Evolutionary conservation across 2,329 filamentous ascomycete species (phyloP).

Genomic region (Penicillium sp.): DNA sequence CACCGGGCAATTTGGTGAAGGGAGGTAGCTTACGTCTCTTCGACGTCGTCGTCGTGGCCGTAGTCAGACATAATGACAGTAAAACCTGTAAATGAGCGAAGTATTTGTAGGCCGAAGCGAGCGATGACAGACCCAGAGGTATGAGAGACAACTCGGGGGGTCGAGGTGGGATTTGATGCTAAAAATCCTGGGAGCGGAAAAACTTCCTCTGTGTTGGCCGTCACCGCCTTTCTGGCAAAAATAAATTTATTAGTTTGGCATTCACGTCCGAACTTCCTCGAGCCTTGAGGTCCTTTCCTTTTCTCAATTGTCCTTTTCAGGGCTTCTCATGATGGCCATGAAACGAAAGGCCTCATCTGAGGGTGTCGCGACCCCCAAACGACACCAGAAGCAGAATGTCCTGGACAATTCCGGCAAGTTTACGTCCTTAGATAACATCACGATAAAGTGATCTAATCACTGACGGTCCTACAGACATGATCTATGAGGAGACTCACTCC

Average conservation of each 20-base stretch:
- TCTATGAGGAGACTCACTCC: slow-evolving; percentile 34
- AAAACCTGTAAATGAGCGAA: slow-evolving; percentile 7
- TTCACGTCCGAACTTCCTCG: slow-evolving; percentile 5
- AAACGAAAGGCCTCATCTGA: slow-evolving; percentile 37
- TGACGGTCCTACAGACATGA: slow-evolving; percentile 37
- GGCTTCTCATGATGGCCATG: slow-evolving; percentile 28
- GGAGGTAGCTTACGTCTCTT: slow-evolving; percentile 50
- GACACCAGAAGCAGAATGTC: slow-evolving; percentile 29
- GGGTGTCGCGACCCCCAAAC: slow-evolving; percentile 28
- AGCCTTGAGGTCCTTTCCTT: background rate
- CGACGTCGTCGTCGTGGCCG: slow-evolving; percentile 64
- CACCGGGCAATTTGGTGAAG: slow-evolving; percentile 2
- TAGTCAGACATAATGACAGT: slow-evolving; percentile 65
- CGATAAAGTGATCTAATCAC: slow-evolving; percentile 4
- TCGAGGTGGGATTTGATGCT: slow-evolving; percentile 19
- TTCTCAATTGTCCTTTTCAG: slow-evolving; percentile 1
- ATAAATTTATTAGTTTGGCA: slow-evolving; percentile 25
- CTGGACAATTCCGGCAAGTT: slow-evolving; percentile 31
- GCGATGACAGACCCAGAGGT: slow-evolving; percentile 18
- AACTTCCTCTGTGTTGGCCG: slow-evolving; percentile 31
- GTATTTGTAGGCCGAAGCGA: slow-evolving; percentile 11
- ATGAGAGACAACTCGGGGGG: slow-evolving; percentile 14
- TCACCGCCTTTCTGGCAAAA: slow-evolving; percentile 38
- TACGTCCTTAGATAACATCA: background rate
- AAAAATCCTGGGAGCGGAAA: slow-evolving; percentile 33